Evolutionary conservation across 768 basidiomycete genomes (phyloP).

Genomic region (Dioszegia aurantiaca): DNA sequence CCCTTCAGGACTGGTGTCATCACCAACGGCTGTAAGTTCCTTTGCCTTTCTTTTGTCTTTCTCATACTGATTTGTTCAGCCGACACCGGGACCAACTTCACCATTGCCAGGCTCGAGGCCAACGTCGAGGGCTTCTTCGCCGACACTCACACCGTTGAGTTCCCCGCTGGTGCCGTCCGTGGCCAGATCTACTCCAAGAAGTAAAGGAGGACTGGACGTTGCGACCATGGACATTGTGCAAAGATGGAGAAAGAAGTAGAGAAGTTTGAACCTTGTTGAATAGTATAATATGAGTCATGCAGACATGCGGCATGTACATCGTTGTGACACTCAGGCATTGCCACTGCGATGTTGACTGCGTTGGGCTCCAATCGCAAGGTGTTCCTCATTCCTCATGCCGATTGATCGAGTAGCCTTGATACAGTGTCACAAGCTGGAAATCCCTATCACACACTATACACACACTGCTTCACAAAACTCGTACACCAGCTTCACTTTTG

Average conservation of each 20-base stretch:
- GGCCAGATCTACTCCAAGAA: conserved; percentile 27
- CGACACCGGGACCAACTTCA: conserved; percentile 43
- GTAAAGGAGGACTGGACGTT: not conserved
- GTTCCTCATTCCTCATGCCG: no score
- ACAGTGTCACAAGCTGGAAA: no score
- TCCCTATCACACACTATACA: no score
- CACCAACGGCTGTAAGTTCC: conserved; percentile 42
- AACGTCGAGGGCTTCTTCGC: conserved; percentile 50
- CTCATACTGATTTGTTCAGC: conserved; percentile 15
- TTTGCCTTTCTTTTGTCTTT: not conserved
- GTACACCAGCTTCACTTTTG: no score
- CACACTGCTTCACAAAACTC: no score
- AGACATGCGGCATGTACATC: not conserved
- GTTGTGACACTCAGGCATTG: no score
- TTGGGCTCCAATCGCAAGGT: no score
- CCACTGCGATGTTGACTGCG: no score
- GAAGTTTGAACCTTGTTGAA: not conserved
- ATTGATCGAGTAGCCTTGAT: no score
- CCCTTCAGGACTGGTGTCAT: conserved; percentile 50
- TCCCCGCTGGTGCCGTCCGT: conserved; percentile 50
- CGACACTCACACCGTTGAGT: conserved; percentile 48
- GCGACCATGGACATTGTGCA: not conserved
- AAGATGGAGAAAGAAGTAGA: not conserved
- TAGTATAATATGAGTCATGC: conserved; percentile 5
- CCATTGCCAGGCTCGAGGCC: conserved; percentile 45